phyloP scores from a whole-genome alignment of 768 basidiomycete genomes.

The Lactifluus subvellereus region DNA sequence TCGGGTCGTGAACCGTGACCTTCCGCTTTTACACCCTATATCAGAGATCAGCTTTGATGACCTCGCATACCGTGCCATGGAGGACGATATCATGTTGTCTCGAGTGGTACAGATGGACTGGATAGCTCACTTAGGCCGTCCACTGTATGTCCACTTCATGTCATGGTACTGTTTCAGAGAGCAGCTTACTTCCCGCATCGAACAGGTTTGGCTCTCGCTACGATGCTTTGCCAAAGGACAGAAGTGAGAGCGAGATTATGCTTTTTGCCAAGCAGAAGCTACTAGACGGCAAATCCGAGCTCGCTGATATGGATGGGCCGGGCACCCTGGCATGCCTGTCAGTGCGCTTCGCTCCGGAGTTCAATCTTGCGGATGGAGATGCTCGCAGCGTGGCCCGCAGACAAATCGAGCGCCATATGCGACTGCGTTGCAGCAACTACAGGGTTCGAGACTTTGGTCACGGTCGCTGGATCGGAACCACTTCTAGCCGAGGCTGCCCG shows the following conservation, averaged over 20 bases:
- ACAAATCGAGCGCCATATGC: background rate
- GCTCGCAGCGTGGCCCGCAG: background rate
- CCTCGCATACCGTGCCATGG: background rate
- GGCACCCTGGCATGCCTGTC: background rate
- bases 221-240: background rate
- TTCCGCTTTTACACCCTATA: background rate
- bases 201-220: background rate
- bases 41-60: background rate
- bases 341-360: background rate
- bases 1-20: background rate
- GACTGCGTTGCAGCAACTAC: background rate
- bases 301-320: background rate
- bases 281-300: background rate
- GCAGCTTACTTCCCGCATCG: background rate
- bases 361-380: background rate
- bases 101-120: background rate
- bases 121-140: background rate
- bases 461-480: background rate
- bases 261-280: background rate
- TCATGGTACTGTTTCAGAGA: background rate
- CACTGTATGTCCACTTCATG: background rate
- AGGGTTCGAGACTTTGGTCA: background rate
- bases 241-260: background rate
- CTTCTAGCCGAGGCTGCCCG: background rate
- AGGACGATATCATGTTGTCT: background rate